Evolutionary conservation across 768 basidiomycete species (phyloP).

Genomic region (Tulasnella sp.): DNA sequence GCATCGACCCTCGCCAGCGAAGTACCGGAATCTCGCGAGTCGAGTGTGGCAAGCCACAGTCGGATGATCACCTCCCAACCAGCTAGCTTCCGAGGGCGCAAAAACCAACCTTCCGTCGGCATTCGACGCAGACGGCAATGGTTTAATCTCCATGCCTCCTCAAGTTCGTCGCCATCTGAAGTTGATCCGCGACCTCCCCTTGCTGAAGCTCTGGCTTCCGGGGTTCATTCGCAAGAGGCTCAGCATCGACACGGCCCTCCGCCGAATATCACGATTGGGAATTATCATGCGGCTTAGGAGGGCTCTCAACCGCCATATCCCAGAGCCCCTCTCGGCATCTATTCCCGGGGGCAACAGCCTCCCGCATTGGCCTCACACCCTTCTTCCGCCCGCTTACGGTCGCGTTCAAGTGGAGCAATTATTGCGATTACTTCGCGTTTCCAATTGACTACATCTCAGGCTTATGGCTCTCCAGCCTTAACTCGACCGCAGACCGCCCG

Average conservation of each 20-base stretch:
- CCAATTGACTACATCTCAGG: not conserved
- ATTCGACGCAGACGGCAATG: not conserved
- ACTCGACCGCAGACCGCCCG: not conserved
- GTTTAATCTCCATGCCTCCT: not conserved
- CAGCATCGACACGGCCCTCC: not conserved
- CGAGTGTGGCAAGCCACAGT: not conserved
- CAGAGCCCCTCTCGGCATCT: not conserved
- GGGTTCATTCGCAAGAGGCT: not conserved
- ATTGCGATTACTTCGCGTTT: not conserved
- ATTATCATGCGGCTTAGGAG: not conserved
- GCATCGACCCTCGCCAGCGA: not conserved
- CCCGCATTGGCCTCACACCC: not conserved
- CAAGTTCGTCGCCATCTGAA: not conserved
- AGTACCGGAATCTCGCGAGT: not conserved
- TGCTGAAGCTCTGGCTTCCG: no score
- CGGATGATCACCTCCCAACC: not conserved
- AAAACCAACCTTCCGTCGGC: not conserved
- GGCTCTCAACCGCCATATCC: not conserved
- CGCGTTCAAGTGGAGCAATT: not conserved
- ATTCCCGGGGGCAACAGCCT: not conserved
- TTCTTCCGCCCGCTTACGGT: not conserved
- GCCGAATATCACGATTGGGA: not conserved
- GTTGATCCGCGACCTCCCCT: not conserved
- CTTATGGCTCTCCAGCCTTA: not conserved
- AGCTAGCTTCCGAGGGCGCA: not conserved